These are phyloP conservation scores for Monosporascus sp. DNA, from an alignment of 2,329 filamentous ascomycete species.

Conservation along the genomic window DNA sequence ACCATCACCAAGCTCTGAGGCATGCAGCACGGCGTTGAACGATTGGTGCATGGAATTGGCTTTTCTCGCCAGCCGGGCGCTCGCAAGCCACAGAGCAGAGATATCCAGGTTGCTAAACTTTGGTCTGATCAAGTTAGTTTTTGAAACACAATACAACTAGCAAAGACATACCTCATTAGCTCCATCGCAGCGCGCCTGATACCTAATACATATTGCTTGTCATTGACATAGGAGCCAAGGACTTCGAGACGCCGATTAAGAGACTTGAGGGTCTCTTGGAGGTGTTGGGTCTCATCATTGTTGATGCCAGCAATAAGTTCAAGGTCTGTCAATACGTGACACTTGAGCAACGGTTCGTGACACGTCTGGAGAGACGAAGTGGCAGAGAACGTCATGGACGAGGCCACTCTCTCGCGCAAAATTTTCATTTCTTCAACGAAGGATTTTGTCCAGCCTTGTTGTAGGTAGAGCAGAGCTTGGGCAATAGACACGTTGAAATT, in stretches of 20 bases:
- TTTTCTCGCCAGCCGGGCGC: constrained; percentile 81
- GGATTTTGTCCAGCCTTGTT: constrained; percentile 40
- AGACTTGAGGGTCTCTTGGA: constrained; percentile 43
- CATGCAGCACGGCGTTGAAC: constrained; percentile 89
- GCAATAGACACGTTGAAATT: constrained; percentile 85
- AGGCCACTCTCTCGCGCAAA: constrained; percentile 66
- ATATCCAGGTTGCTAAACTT: constrained; percentile 68
- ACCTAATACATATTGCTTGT: constrained; percentile 91
- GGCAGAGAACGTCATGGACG: constrained; percentile 67
- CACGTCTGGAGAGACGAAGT: constrained; percentile 79
- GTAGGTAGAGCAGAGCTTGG: constrained; percentile 57
- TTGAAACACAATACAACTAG: constrained; percentile 16
- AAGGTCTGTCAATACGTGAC: constrained; percentile 84
- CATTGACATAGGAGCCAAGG: constrained; percentile 79
- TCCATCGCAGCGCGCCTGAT: constrained; percentile 85
- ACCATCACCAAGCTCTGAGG: constrained; percentile 75
- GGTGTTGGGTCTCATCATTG: constrained; percentile 32
- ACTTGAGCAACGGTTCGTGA: constrained; percentile 77
- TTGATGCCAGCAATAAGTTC: constrained; percentile 63
- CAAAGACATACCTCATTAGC: constrained; percentile 54
- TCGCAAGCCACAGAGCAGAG: constrained; percentile 79
- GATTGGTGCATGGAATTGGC: constrained; percentile 78
- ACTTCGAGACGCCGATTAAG: constrained; percentile 78
- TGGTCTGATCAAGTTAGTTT: constrained; percentile 33
- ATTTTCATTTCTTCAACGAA: constrained; percentile 56